Evolutionary conservation across 768 basidiomycete genomes (phyloP), one percentile per base, ranked within the genome.

Genomic region (Myochromella boudieri): DNA sequence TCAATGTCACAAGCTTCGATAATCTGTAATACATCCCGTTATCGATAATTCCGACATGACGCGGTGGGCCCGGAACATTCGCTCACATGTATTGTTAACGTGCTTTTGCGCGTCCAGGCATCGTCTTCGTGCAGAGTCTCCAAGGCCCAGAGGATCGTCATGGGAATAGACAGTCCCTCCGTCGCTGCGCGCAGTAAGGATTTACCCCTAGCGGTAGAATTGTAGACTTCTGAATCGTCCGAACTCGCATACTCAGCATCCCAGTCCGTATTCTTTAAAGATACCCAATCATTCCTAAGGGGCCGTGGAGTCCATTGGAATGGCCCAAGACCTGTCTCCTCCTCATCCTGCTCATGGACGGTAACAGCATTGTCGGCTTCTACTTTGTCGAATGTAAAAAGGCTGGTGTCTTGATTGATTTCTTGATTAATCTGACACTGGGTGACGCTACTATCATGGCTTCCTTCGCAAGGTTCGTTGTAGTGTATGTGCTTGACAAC

Each of bases 251-350:
- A 67, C 31, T 67, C 65, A 0, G 37, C 42, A 6, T 60, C 51
- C 69, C 67, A 70, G 6, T 42, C 55, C 18, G 44, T 24, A 4
- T 50, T 53, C 17, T 51, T 49, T 29, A 70, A 25, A 1, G 66
- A 63, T 9, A 24, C 33, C 66, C 66, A 70, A 0, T 37, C 12
- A 0, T 44, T 2, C 43, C 58, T 46, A 6, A 60, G 50, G 9
- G 66, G 58, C 18, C 62, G 60, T 2, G 69, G 66, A 3, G 61
- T 63, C 66, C 66, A 70, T 14, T 34, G 43, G 63, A 60, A 18
- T 48, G 38, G 2, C 57, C 61, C 34, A 4, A 14, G n/a, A n/a
- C n/a, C n/a, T n/a, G n/a, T n/a, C n/a, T n/a, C n/a, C n/a, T n/a
- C n/a, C n/a, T n/a, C n/a, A n/a, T n/a, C n/a, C n/a, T n/a, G n/a